Conservation (phyloP, 371 early-diverging fungal genomes). For the Mucor saturninus region DNA sequence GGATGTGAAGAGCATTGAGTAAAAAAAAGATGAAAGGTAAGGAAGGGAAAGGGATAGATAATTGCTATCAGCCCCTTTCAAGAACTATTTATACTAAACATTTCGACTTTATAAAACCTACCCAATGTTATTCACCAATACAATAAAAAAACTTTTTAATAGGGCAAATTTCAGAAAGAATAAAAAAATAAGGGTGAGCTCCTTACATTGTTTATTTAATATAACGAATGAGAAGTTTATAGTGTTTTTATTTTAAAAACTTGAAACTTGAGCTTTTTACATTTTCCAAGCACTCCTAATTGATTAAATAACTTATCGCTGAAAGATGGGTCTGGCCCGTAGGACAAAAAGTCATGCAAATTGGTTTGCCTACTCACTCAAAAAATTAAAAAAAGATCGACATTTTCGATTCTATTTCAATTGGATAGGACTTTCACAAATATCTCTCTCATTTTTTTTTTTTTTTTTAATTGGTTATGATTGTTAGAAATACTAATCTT, state of each 20-base stretch:
- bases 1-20: conserved; percentile 7
- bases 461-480: too few species aligned
- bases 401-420: too few species aligned
- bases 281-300: neutral
- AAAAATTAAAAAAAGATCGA: too few species aligned
- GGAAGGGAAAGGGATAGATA: too few species aligned
- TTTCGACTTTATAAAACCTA: conserved; percentile 4
- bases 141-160: conserved; percentile 10
- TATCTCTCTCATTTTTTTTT: too few species aligned
- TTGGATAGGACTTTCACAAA: too few species aligned
- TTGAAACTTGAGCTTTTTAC: neutral
- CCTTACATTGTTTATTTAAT: neutral
- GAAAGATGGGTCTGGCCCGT: too few species aligned
- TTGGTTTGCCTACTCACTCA: too few species aligned
- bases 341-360: too few species aligned
- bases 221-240: neutral
- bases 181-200: neutral
- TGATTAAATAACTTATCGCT: too few species aligned
- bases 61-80: too few species aligned
- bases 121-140: conserved; percentile 6
- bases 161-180: conserved; percentile 17
- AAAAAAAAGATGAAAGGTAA: neutral
- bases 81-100: neutral
- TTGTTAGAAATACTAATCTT: too few species aligned
- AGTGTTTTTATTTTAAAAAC: neutral